phyloP scores from a whole-genome alignment of 2,329 filamentous ascomycete species.

The Claviceps capensis region DNA sequence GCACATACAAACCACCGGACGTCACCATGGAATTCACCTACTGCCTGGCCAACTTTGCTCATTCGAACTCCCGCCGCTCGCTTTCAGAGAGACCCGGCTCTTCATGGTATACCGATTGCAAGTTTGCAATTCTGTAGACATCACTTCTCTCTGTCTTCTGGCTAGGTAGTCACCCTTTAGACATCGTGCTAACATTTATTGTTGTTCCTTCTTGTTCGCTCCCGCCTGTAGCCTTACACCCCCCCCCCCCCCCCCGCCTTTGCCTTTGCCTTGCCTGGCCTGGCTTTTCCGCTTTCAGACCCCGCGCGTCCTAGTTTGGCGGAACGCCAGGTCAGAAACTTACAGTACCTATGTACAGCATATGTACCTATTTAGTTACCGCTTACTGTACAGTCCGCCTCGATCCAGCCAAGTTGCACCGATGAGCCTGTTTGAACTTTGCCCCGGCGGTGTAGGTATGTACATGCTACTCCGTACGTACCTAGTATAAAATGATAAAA shows the following conservation, averaged over 20 bases:
- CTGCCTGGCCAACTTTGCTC: too few species aligned
- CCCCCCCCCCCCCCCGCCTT: not conserved
- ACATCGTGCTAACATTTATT: not conserved
- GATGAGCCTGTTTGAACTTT: not conserved
- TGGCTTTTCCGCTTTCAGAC: not conserved
- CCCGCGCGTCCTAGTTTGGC: not conserved
- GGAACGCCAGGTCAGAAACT: not conserved
- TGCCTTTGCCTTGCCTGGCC: not conserved
- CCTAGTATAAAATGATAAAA: not conserved
- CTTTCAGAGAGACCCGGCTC: too few species aligned
- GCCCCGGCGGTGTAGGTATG: not conserved
- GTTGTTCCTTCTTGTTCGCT: not conserved
- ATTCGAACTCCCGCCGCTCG: too few species aligned
- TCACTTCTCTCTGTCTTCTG: too few species aligned
- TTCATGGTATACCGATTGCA: too few species aligned
- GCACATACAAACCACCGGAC: too few species aligned
- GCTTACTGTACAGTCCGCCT: not conserved
- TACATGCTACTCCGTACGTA: too few species aligned
- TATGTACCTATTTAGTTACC: not conserved
- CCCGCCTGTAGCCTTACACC: not conserved
- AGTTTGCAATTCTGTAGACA: too few species aligned
- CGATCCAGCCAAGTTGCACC: slow-evolving; percentile 7
- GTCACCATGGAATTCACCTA: too few species aligned
- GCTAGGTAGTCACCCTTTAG: too few species aligned
- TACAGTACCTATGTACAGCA: not conserved